phyloP scores from a whole-genome alignment of 306 rosid species.

The Amphicarpaea edgeworthii region DNA sequence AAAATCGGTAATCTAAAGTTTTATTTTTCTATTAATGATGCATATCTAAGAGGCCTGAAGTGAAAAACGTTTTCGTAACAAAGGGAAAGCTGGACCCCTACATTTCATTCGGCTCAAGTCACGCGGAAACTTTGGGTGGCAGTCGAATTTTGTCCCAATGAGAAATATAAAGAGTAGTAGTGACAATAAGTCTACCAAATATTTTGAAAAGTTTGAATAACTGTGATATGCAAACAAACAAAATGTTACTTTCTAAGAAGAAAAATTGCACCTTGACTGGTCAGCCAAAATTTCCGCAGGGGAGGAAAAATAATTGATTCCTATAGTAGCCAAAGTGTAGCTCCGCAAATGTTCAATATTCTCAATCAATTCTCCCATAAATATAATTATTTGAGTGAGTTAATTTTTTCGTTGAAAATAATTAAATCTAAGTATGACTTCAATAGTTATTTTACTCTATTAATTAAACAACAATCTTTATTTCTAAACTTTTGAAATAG shows the following conservation, averaged over 20 bases:
- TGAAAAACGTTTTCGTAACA: not conserved
- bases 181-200: slow-evolving; percentile 30
- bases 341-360: too few species aligned
- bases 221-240: slow-evolving; percentile 35
- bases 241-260: slow-evolving; percentile 46
- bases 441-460: not conserved
- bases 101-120: slow-evolving; percentile 2
- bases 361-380: not conserved
- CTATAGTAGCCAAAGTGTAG: too few species aligned
- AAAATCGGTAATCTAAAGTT: not conserved
- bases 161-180: not conserved
- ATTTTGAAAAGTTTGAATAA: slow-evolving; percentile 32
- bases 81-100: not conserved
- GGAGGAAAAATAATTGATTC: too few species aligned
- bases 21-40: too few species aligned
- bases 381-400: not conserved
- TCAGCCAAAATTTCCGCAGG: not conserved
- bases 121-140: slow-evolving; percentile 13
- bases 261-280: slow-evolving; percentile 33
- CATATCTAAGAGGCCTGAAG: too few species aligned
- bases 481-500: too few species aligned
- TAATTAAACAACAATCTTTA: too few species aligned
- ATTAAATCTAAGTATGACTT: not conserved
- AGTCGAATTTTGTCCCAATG: not conserved
- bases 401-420: not conserved